Evolutionary conservation across 2,329 filamentous ascomycete species (phyloP).

Genomic region (Lachnellula cervina): DNA sequence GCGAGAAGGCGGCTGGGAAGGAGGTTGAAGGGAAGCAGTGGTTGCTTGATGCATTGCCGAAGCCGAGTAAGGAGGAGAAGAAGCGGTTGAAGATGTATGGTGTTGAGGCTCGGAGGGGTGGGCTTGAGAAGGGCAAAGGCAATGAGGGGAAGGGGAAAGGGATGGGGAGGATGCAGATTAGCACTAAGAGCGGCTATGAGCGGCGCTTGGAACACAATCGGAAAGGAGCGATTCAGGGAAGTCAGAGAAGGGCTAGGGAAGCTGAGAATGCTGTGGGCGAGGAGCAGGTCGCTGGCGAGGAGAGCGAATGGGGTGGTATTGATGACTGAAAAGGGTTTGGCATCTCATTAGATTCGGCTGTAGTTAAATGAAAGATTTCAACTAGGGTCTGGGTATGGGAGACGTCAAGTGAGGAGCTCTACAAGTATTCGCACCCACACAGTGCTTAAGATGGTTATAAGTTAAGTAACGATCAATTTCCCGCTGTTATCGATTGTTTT

Average conservation of each 20-base stretch:
- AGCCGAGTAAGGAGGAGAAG: conserved; percentile 76
- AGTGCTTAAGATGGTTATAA: too few species aligned
- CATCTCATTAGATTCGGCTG: too few species aligned
- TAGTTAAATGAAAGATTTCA: too few species aligned
- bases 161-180: conserved; percentile 55
- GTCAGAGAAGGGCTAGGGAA: conserved; percentile 48
- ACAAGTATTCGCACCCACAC: too few species aligned
- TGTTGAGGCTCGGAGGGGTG: conserved; percentile 62
- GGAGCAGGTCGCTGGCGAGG: conserved; percentile 18
- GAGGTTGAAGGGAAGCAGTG: conserved; percentile 62
- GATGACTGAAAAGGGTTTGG: conserved; percentile 32
- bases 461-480: too few species aligned
- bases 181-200: conserved; percentile 75
- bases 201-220: conserved; percentile 63
- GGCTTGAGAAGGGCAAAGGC: conserved; percentile 34
- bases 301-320: conserved; percentile 44
- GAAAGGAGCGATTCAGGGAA: conserved; percentile 57
- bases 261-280: conserved; percentile 24
- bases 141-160: conserved; percentile 25
- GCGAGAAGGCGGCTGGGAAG: conserved; percentile 65
- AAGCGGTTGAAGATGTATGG: conserved; percentile 77
- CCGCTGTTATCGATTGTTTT: too few species aligned
- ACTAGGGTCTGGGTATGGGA: too few species aligned
- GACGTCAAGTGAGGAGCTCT: too few species aligned
- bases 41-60: conserved; percentile 82